phyloP scores from a whole-genome alignment of 2,329 filamentous ascomycete species.

The Clarireedia hainanense region DNA sequence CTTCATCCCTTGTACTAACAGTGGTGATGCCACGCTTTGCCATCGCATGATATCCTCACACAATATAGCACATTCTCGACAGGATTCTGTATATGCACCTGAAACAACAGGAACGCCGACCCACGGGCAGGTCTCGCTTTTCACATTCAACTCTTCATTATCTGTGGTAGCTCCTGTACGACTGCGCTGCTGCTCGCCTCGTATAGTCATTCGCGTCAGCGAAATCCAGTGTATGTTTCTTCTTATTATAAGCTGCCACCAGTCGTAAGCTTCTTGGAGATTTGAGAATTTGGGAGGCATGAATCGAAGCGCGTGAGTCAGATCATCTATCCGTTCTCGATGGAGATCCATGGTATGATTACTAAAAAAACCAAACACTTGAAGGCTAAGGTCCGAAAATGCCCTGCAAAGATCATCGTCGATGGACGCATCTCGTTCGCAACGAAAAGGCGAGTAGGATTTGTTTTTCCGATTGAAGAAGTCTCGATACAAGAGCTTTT shows the following conservation, averaged over 20 bases:
- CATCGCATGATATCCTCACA: slow-evolving; percentile 9
- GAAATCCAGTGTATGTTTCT: slow-evolving; percentile 11
- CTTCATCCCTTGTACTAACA: background rate
- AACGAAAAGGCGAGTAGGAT: background rate
- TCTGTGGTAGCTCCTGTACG: background rate
- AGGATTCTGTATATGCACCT: background rate
- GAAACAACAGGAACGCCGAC: background rate
- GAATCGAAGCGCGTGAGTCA: background rate
- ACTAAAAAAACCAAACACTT: slow-evolving; percentile 6
- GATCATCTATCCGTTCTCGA: background rate
- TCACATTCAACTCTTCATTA: background rate
- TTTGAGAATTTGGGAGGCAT: slow-evolving; percentile 8
- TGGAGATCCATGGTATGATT: background rate
- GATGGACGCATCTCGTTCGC: background rate
- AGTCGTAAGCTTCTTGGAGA: slow-evolving; percentile 9
- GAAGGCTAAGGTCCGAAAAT: slow-evolving; percentile 6
- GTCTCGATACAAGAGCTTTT: slow-evolving; percentile 5
- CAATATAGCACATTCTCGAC: slow-evolving; percentile 8
- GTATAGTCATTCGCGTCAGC: background rate
- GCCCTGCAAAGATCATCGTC: slow-evolving; percentile 5
- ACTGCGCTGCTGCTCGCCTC: background rate
- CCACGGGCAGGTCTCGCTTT: slow-evolving; percentile 1
- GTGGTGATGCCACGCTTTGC: slow-evolving; percentile 6
- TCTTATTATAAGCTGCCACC: slow-evolving; percentile 11
- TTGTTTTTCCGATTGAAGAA: background rate